Base-by-base conservation (phyloP, 1,139 yeast species). In the Magnusiomyces clavatus region DNA sequence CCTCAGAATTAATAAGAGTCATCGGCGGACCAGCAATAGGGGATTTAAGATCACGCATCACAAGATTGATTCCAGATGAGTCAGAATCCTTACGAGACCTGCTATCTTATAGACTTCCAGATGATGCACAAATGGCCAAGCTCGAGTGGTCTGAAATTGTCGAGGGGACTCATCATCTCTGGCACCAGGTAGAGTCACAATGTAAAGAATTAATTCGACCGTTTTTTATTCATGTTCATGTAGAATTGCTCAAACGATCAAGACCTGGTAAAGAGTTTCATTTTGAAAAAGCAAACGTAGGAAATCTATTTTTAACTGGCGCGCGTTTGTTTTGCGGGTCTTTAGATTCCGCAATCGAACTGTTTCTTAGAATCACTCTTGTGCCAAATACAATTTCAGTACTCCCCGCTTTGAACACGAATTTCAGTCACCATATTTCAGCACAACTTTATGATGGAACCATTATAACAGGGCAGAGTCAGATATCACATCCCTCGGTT, bases 21-120 rank as follows among this genome's bases (percentile, higher is more conserved):
- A 75, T 90, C 19, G 96, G 96, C 1, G 97, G 97, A 0, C 96
- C 96, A 1, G 97, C 97, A 0, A 87, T 90, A 53, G 97, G 97
- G 1, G 97, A 90, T 63, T 76, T 90, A 4, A 70, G 97, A 48
- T 87, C 96, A 0, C 68, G 97, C 51, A 74, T 89, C 43, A 86
- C 90, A 0, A 69, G 94, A 51, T 69, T 90, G 51, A 83, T 89
- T 31, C 70, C 74, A 4, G 69, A 71, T 34, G 77, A 77, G 47
- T 71, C 69, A 2, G 69, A 69, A 2, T 69, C 68, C 36, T 55
- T 65, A 11, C 57, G 61, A 12, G 62, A 67, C 6, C 64, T 89
- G 36, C 69, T 90, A 14, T 77, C 85, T 16, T 77, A 77, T 61
- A 66, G 97, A 49, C 69, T 90, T 42, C 75, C 85, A 0, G 70